Evolutionary conservation across 306 rosid genomes (phyloP), one percentile per base, ranked within the genome.

Genomic region (Luffa acutangula): DNA sequence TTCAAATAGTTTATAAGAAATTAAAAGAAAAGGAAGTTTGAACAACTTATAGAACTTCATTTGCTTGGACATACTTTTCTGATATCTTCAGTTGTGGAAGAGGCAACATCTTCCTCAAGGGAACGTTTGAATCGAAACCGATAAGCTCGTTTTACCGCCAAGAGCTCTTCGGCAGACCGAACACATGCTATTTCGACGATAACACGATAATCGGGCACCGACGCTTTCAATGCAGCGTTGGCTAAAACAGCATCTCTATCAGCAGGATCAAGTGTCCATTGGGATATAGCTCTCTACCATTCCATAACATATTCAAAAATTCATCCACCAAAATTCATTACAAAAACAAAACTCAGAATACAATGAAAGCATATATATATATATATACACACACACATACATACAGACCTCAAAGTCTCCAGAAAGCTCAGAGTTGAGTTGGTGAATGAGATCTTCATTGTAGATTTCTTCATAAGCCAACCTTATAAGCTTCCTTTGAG

Each of bases 81-180:
- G 20, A 86, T 77, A 79, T 82, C 78, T 5, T 85, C 88, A 7
- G 2, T 45, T 7, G 88, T 84, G 74, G 67, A 53, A 8, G 87
- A 79, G 34, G 91, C 88, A 17, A 88, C 85, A 84, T 88, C 89
- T 84, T 88, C 91, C 81, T 88, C 91, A 46, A 88, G 83, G 62
- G 84, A 84, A 67, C 53, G 91, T 75, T 86, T 88, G 85, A 64
- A 86, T 3, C 79, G 85, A 75, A 17, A 52, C 0, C 80, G 87
- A 67, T 86, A 88, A 25, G 89, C 82, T 37, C 83, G 83, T 54
- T 82, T 86, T n/a, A 86, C 59, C n/a, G 85, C 85, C 46, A 84
- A 48, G 60, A 86, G 83, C 78, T 88, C 91, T 77, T 84, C 88
- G 1, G 88, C 81, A 10, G 83, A 84, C 59, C 80, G 78, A 5